phyloP scores from a whole-genome alignment of 257 asterid species.

The Anisodus tanguticus region DNA sequence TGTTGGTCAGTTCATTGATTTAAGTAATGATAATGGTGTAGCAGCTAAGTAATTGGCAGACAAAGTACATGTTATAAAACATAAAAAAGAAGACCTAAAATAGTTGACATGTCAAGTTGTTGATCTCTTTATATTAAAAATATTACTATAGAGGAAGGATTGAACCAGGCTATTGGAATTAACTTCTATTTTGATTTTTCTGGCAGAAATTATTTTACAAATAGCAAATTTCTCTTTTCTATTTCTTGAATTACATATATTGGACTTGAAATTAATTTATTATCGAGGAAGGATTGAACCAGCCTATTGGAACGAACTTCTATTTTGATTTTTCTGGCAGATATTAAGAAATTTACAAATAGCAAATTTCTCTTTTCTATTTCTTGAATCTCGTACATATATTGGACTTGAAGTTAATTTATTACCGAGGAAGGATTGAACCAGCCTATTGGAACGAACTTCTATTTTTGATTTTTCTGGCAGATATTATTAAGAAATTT shows the following conservation, averaged over 20 bases:
- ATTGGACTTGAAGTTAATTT: too few species aligned
- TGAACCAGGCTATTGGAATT: not conserved
- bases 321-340: not conserved
- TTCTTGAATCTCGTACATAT: too few species aligned
- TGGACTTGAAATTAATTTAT: too few species aligned
- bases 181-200: not conserved
- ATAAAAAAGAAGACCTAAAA: not conserved
- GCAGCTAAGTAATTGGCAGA: conserved; percentile 11
- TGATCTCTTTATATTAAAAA: not conserved
- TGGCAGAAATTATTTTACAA: not conserved
- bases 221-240: too few species aligned
- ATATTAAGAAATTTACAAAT: not conserved
- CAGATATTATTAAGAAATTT: not conserved
- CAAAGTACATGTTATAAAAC: not conserved
- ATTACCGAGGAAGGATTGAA: not conserved
- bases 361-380: not conserved
- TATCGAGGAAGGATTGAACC: not conserved
- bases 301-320: not conserved
- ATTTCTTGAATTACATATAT: too few species aligned
- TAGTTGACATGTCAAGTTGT: not conserved
- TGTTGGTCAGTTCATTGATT: not conserved
- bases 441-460: not conserved
- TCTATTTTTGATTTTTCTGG: not conserved
- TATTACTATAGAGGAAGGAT: not conserved
- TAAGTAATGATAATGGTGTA: not conserved